Evolutionary conservation across 2,329 filamentous ascomycete species (phyloP), one percentile per base, ranked within the genome.

Genomic region (Talaromyces rugulosus): DNA sequence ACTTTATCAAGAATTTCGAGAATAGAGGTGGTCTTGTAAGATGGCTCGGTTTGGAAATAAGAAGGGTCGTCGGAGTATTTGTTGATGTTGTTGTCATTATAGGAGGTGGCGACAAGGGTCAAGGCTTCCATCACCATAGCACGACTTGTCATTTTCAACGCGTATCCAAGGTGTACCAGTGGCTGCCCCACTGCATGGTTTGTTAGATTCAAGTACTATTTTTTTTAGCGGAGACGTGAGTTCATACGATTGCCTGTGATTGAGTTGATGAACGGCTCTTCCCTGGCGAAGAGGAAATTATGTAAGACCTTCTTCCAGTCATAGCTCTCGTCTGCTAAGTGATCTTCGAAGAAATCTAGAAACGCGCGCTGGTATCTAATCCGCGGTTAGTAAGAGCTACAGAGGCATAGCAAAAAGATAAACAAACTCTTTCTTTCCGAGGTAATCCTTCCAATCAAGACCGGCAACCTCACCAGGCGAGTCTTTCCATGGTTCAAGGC

Each of bases 261-360:
- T 42, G 89, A 87, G 76, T 96, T 90, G 69, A 96, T 85, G 62
- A 99, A 77, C 4, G 94, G 93, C 71, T 90, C 81, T 57, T 90
- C 83, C 30, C 70, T 75, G 0, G 71, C 67, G 66, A 94, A 90
- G 53, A 99, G 76, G 72, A 89, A 98, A 64, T 93, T 85, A 3
- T 86, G 79, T 8, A 96, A 80, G 2, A 96, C 85, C 59, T 82
- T 81, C 71, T 89, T 90, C 91, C 95, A 97, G 71, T 96, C 85
- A 73, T 97, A 98, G 40, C 86, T 82, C 69, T 88, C 85, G 18
- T 80, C 79, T 3, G 91, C 92, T 33, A 98, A 81, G 70, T 92
- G 87, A 73, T 99, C 95, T 74, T 99, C 95, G 72, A 96, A 98
- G 73, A 95, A 98, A 74, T 99, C 93, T 61, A 99, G 82, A 71